These are phyloP conservation scores for Hypericum perforatum DNA, from an alignment of 345 rosid species.

Conservation along the genomic window DNA sequence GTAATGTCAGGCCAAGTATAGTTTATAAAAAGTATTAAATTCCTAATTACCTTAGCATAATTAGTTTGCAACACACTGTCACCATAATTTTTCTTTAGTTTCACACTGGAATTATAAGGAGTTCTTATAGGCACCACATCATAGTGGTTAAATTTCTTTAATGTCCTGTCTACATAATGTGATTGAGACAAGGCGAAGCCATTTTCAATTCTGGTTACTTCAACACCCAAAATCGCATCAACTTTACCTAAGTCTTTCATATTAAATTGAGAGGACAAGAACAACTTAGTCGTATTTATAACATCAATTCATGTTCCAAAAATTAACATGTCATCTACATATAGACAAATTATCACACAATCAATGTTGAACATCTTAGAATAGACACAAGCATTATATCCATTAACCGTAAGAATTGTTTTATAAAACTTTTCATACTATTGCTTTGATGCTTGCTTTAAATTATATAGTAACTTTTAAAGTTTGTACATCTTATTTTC, in stretches of 20 bases:
- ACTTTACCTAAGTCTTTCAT: too few species aligned
- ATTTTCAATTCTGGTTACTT: too few species aligned
- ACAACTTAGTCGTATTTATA: not conserved
- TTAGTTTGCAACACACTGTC: not conserved
- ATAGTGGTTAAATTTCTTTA: conserved; percentile 3
- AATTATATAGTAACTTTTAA: too few species aligned
- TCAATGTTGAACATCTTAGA: not conserved
- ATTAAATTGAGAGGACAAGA: too few species aligned
- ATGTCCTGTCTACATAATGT: conserved; percentile 1
- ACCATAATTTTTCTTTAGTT: not conserved
- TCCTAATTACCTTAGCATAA: not conserved
- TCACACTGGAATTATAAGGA: not conserved
- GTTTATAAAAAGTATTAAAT: conserved; percentile 4
- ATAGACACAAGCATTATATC: not conserved
- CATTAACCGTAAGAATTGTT: not conserved
- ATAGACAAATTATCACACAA: too few species aligned
- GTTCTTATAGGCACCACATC: not conserved
- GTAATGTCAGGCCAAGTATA: not conserved
- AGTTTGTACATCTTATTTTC: not conserved
- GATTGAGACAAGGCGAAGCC: not conserved
- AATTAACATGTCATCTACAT: not conserved
- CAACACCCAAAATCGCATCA: too few species aligned
- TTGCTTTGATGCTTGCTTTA: too few species aligned
- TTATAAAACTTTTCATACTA: too few species aligned
- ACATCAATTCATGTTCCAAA: not conserved